Percentiles rank a stretch among this genome's conserved stretches.
phyloP scores from a whole-genome alignment of 108 stramenopile genomes.

The Stephanodiscus minutulus region DNA sequence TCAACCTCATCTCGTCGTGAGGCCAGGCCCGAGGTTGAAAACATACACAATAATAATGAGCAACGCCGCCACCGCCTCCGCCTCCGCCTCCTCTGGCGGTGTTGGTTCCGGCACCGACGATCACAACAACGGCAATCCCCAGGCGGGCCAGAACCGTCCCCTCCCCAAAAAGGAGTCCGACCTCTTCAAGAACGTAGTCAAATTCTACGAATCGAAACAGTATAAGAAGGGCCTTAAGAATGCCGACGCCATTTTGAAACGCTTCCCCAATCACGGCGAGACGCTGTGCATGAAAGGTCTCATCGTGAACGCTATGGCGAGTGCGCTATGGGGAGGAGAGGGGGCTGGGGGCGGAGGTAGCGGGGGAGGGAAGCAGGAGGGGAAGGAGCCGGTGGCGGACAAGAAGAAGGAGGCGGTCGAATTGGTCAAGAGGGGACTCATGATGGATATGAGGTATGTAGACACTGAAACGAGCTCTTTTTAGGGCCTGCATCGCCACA shows the following conservation, averaged over 20 bases:
- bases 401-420: slow-evolving; percentile 90
- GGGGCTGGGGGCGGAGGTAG: slow-evolving; percentile 9
- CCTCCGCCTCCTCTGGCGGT: not conserved
- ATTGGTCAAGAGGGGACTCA: slow-evolving; percentile 89
- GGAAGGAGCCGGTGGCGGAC: slow-evolving; percentile 18
- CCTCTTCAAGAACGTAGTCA: slow-evolving; percentile 90
- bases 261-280: slow-evolving; percentile 96
- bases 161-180: slow-evolving; percentile 94
- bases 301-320: slow-evolving; percentile 78
- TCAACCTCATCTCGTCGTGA: too few relatives aligned
- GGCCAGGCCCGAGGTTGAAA: too few relatives aligned
- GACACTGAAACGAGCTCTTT: too few relatives aligned
- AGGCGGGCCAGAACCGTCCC: slow-evolving; percentile 71
- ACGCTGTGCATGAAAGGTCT: slow-evolving; percentile 97
- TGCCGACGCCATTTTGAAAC: slow-evolving; percentile 90
- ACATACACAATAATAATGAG: not conserved
- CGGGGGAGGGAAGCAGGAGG: too few relatives aligned
- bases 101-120: not conserved
- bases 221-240: slow-evolving; percentile 98
- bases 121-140: slow-evolving; percentile 54
- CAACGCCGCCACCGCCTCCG: not conserved
- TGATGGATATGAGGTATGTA: slow-evolving; percentile 88
- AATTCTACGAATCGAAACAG: slow-evolving; percentile 95
- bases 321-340: slow-evolving; percentile 6
- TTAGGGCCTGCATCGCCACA: too few relatives aligned